Evolutionary conservation across 768 basidiomycete genomes (phyloP).

Genomic region (Leccinum subgranulosum): DNA sequence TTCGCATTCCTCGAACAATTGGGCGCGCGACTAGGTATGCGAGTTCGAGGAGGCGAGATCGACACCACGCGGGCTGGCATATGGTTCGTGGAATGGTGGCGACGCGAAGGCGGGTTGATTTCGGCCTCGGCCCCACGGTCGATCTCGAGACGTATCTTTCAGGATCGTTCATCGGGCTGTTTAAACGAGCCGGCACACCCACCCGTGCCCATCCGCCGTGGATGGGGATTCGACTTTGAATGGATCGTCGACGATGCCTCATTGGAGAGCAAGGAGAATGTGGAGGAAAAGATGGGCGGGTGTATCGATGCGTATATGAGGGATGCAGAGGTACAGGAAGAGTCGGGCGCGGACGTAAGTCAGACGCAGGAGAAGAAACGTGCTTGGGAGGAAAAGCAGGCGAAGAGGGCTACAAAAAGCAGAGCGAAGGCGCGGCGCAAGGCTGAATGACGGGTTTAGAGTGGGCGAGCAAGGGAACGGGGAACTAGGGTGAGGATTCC

Average conservation of each 20-base stretch:
- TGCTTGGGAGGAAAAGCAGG: slow-evolving; percentile 38
- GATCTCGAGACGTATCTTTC: slow-evolving; percentile 2
- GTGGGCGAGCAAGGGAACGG: not conserved
- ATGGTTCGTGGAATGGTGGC: slow-evolving; percentile 88
- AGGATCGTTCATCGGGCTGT: not conserved
- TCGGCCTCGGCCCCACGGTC: slow-evolving; percentile 42
- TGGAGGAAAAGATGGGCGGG: slow-evolving; percentile 68
- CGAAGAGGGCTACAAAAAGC: slow-evolving; percentile 35
- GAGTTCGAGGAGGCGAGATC: slow-evolving; percentile 69
- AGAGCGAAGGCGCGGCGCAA: slow-evolving; percentile 28
- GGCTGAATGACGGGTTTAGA: slow-evolving; percentile 8
- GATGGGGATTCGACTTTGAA: slow-evolving; percentile 87
- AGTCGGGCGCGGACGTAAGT: slow-evolving; percentile 57
- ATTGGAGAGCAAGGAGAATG: slow-evolving; percentile 17
- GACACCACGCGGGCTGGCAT: slow-evolving; percentile 71
- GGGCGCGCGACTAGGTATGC: slow-evolving; percentile 75
- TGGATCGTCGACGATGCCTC: slow-evolving; percentile 42
- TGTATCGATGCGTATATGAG: slow-evolving; percentile 60
- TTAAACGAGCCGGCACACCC: not conserved
- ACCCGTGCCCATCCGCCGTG: slow-evolving; percentile 38
- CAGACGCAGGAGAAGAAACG: slow-evolving; percentile 70
- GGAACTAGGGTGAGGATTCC: not conserved
- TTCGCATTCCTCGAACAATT: slow-evolving; percentile 66
- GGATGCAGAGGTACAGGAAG: slow-evolving; percentile 45
- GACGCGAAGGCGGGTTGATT: slow-evolving; percentile 64